Percentiles rank a stretch among this genome's conserved stretches.
Evolutionary conservation across 2,329 filamentous ascomycete species (phyloP).

Genomic region (Metarhizium guizhouense): DNA sequence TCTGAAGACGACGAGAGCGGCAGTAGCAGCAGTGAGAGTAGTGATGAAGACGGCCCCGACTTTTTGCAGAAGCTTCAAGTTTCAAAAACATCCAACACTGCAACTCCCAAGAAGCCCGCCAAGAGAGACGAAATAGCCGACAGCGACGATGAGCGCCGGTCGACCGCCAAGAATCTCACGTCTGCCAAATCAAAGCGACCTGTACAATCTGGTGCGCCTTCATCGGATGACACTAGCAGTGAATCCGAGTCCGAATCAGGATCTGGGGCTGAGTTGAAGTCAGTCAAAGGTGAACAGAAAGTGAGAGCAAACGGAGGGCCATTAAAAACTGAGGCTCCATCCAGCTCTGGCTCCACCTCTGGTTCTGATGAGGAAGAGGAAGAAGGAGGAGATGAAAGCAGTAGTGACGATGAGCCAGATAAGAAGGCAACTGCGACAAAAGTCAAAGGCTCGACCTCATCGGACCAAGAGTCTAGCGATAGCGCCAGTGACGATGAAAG

Average conservation of each 20-base stretch:
- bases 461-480: slow-evolving; percentile 12
- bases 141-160: slow-evolving; percentile 29
- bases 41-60: slow-evolving; percentile 20
- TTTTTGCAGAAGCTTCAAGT: slow-evolving; percentile 24
- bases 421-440: slow-evolving; percentile 9
- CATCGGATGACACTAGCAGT: slow-evolving; percentile 16
- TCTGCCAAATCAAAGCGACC: slow-evolving; percentile 6
- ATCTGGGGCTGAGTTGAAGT: slow-evolving; percentile 9
- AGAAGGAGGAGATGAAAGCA: slow-evolving; percentile 1
- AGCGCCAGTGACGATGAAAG: slow-evolving; percentile 15
- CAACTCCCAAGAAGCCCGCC: slow-evolving; percentile 17
- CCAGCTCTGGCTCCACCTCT: slow-evolving; percentile 13
- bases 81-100: slow-evolving; percentile 7
- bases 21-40: slow-evolving; percentile 25
- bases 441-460: not conserved
- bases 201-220: slow-evolving; percentile 9
- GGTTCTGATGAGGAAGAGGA: slow-evolving; percentile 15
- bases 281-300: slow-evolving; percentile 13
- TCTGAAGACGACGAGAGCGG: slow-evolving; percentile 21
- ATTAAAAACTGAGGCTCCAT: not conserved
- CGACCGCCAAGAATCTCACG: slow-evolving; percentile 15
- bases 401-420: slow-evolving; percentile 7
- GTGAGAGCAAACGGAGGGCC: slow-evolving; percentile 5
- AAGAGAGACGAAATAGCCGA: slow-evolving; percentile 32
- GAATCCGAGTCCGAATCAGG: slow-evolving; percentile 19